Evolutionary conservation across 176 grass and related monocot genomes (phyloP), one percentile per base, ranked within the genome.

Genomic region (Otatea glauca): DNA sequence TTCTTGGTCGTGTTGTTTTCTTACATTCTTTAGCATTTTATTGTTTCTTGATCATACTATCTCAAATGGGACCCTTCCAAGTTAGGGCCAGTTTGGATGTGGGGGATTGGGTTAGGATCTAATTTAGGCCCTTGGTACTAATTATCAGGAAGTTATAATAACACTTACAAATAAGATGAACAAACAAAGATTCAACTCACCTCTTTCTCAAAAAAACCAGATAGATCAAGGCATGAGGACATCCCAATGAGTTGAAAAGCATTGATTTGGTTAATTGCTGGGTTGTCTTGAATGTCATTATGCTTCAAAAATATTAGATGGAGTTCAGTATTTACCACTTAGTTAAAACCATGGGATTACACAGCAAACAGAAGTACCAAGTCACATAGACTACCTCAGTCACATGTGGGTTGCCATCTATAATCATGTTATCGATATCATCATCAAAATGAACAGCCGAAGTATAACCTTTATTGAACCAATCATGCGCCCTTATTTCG

Each of bases 211-310:
- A 99, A 99, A 76, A 99, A 96, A 15, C 96, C 96, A 9, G 96
- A 99, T 87, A 99, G 87, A 89, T 96, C 96, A 66, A 99, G 94
- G 59, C 88, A 99, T 7, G 96, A 94, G 15, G 91, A 99, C 96
- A 99, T 99, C 68, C 93, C 93, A 27, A 99, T 99, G 64, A 99
- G 89, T 84, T 99, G 83, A 78, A 99, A 99, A 61, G 96, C 96
- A 84, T 99, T 94, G 47, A 99, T 96, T 72, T 99, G 89, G 24
- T 83, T 92, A 88, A 87, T 86, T 82, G 85, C 67, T 56, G 75
- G 68, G 55, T 55, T 88, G 29, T 82, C 83, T 70, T 88, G 74
- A 75, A 79, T 72, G 18, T 70, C 81, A 55, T 92, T 85, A 48
- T 88, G 58, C 95, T 97, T 77, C 56, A 67, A 50, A 53, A 81